Evolutionary conservation across 1,284 basidiomycete genomes (phyloP).

Genomic region (Cutaneotrichosporon spelunceum): DNA sequence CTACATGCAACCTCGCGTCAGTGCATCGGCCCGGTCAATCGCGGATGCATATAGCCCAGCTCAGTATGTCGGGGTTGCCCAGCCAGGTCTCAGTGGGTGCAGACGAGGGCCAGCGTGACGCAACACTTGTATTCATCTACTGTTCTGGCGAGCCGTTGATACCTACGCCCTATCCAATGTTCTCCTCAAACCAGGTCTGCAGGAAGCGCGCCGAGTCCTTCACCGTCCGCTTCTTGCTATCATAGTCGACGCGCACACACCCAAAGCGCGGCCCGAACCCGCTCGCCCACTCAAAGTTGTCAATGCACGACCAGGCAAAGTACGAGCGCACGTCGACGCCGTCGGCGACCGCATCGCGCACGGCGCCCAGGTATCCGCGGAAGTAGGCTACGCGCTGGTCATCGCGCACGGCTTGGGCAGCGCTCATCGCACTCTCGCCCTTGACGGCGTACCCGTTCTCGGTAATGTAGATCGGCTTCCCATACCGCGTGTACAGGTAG

Average conservation of each 20-base stretch:
- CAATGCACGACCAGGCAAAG: slow-evolving; percentile 57
- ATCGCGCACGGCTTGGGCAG: slow-evolving; percentile 56
- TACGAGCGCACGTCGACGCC: slow-evolving; percentile 66
- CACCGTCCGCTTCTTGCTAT: slow-evolving; percentile 65
- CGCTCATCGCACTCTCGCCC: slow-evolving; percentile 60
- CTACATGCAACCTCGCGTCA: too few species aligned
- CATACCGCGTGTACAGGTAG: slow-evolving; percentile 66
- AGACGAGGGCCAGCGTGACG: too few species aligned
- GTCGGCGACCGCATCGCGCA: slow-evolving; percentile 63
- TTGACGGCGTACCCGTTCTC: slow-evolving; percentile 72
- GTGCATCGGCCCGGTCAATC: too few species aligned
- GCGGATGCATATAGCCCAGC: too few species aligned
- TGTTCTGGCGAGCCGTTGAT: too few species aligned
- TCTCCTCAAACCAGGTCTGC: neutral
- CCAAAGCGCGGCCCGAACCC: slow-evolving; percentile 40
- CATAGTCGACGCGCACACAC: slow-evolving; percentile 53
- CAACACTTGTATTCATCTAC: too few species aligned
- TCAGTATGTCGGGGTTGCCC: too few species aligned
- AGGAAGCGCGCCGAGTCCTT: slow-evolving; percentile 59
- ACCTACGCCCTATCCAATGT: slow-evolving; percentile 2
- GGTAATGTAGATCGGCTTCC: slow-evolving; percentile 65
- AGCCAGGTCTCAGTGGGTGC: too few species aligned
- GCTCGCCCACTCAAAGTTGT: slow-evolving; percentile 68
- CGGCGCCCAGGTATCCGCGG: slow-evolving; percentile 60
- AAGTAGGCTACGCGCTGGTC: slow-evolving; percentile 70